phyloP scores from a whole-genome alignment of 148 eudicot genomes.

The Chenopodium quinoa region DNA sequence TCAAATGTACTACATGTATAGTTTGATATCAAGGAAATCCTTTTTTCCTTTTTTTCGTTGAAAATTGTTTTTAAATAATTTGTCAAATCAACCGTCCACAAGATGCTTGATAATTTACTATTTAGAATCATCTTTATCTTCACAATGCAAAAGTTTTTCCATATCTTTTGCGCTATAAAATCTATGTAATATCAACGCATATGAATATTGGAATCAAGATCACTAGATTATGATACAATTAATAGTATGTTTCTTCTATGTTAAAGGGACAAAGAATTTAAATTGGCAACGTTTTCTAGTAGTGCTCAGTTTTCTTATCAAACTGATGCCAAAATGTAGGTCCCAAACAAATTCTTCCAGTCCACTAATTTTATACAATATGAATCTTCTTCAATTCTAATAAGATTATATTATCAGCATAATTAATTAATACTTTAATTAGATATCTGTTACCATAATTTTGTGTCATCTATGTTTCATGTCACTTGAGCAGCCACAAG shows the following conservation, averaged over 20 bases:
- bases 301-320: constrained; percentile 15
- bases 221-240: constrained; percentile 8
- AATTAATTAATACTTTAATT: background rate
- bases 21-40: too few species aligned
- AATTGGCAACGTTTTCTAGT: background rate
- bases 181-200: background rate
- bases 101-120: constrained; percentile 5
- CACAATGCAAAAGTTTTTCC: background rate
- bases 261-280: background rate
- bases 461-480: constrained; percentile 14
- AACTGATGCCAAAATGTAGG: constrained; percentile 8
- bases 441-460: constrained; percentile 8
- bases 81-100: background rate
- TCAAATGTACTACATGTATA: too few species aligned
- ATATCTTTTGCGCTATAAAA: background rate
- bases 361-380: constrained; percentile 24
- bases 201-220: constrained; percentile 7
- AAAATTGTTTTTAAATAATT: background rate
- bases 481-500: constrained; percentile 22
- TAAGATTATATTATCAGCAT: constrained; percentile 12
- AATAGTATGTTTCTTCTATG: constrained; percentile 8
- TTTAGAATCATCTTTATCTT: background rate
- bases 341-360: constrained; percentile 10
- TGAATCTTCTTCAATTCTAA: constrained; percentile 10
- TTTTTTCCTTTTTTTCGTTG: too few species aligned